Base-by-base conservation (phyloP, 139 green algal species). In the Volvox reticuliferus region DNA sequence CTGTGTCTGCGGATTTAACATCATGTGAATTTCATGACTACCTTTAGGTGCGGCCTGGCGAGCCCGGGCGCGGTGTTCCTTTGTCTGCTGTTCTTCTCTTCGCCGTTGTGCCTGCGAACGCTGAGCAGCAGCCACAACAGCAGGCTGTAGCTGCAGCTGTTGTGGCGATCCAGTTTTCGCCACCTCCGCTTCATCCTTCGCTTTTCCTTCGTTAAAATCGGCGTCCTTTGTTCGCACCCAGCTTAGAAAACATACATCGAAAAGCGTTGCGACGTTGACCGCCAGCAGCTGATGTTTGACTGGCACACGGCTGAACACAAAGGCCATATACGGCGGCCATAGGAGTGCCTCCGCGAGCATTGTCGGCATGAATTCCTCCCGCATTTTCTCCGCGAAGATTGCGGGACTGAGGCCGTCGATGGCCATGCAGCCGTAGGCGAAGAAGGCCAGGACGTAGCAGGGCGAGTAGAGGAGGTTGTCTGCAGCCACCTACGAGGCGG, bases 201-300 rank as follows among this genome's bases (percentile, higher is more conserved):
- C n/a, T 17, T 12, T 17, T 44, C 24, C 3, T 0, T 83, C 28
- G 13, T 63, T 36, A 12, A 35, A 6, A 26, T 44, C 78, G 36
- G 16, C 36, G 22, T 55, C 71, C 71, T 35, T 79, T 3, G 16
- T 28, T 79, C 93, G 71, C 9, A 82, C 61, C 93, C 93, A 96
- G 68, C 76, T 93, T 44, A 96, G 91, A 79, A 96, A 95, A n/a
- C 81, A 82, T 3, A 91, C 92, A 71, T 96, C 94, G 16, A 93
- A 26, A 0, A 96, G 82, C 30, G 94, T 95, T n/a, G 94, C 79
- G 13, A 87, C 65, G 89, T 96, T 96, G 71, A 95, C 92, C 16
- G 94, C 93, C 89, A 96, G 93, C 88, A 96, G 93, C 90, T 93
- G 87, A 71, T 93, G 91, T 24, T 55, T 37, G 22, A 92, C 55